These are phyloP conservation scores for Annulohypoxylon bovei DNA, from an alignment of 495 filamentous ascomycete genomes.

Conservation along the genomic window DNA sequence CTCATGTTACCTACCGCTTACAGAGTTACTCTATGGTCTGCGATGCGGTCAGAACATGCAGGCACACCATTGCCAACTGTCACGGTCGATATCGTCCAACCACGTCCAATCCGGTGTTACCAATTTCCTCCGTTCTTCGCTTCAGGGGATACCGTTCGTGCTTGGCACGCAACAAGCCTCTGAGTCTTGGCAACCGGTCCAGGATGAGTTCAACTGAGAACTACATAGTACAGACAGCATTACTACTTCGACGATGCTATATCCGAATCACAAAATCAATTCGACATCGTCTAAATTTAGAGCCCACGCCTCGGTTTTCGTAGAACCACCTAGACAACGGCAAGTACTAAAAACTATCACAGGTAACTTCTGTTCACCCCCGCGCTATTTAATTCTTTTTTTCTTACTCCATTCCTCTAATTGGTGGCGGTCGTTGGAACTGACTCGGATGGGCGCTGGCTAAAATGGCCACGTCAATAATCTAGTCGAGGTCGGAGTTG, in stretches of 20 bases:
- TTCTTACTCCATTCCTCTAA: constrained; percentile 5
- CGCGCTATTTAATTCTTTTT: constrained; percentile 14
- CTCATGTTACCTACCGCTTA: constrained; percentile 13
- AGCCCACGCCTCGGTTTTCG: constrained; percentile 5
- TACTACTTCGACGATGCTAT: constrained; percentile 1
- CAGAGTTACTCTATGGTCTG: constrained; percentile 7
- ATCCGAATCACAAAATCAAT: constrained; percentile 5
- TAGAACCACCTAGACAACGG: neutral
- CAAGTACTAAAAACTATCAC: neutral
- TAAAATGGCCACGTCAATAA: constrained; percentile 44
- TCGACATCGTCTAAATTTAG: constrained; percentile 18
- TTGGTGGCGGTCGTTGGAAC: constrained; percentile 20
- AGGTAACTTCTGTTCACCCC: constrained; percentile 8
- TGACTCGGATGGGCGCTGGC: constrained; percentile 32
- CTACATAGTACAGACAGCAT: neutral
- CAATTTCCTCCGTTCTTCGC: constrained; percentile 22
- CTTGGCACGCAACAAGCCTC: constrained; percentile 30
- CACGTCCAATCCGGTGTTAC: constrained; percentile 25
- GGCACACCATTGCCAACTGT: constrained; percentile 37
- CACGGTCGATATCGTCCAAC: constrained; percentile 18
- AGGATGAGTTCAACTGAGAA: neutral
- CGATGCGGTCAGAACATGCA: constrained; percentile 40
- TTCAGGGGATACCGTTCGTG: constrained; percentile 14
- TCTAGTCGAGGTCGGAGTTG: constrained; percentile 26
- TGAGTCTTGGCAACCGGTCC: constrained; percentile 7